Conservation (phyloP, 2,329 filamentous ascomycete species). For the Sporothrix euskadiensis region DNA sequence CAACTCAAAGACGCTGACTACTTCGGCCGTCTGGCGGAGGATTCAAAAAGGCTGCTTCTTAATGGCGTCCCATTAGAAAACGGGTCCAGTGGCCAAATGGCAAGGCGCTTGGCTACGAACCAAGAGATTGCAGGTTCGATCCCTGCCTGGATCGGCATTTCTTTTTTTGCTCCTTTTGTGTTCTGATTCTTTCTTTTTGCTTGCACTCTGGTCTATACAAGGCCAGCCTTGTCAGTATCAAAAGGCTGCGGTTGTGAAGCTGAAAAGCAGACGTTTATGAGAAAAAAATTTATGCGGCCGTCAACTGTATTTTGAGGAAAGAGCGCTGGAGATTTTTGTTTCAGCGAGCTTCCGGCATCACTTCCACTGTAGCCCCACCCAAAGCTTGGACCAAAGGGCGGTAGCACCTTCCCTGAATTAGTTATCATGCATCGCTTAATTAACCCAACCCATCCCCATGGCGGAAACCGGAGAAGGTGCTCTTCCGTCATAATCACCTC, state of each 20-base stretch:
- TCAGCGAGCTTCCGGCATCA: neutral
- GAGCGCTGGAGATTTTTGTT: neutral
- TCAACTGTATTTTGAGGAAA: neutral
- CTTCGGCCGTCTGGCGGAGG: neutral
- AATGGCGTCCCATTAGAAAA: conserved; percentile 11
- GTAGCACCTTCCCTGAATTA: neutral
- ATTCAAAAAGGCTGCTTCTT: neutral
- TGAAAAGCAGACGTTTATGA: neutral
- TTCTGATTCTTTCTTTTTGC: neutral
- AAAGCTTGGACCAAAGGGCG: conserved; percentile 14
- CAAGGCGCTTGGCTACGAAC: conserved; percentile 45
- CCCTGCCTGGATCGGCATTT: conserved; percentile 38
- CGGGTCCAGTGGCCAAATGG: conserved; percentile 38
- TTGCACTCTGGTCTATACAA: neutral
- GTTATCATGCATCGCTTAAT: neutral
- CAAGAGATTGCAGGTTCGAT: conserved; percentile 44
- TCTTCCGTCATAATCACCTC: conserved; percentile 18
- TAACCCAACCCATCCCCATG: conserved; percentile 2
- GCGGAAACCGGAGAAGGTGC: conserved; percentile 29
- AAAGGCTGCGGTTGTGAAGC: neutral
- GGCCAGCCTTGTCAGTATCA: neutral
- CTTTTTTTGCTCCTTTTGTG: neutral
- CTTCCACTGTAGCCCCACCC: neutral
- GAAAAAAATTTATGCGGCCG: neutral
- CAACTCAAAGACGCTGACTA: neutral